A percentile compares a stretch with the other conserved stretches of the same genome.
These are phyloP conservation scores for Cytospora chrysosperma DNA, from an alignment of 2,329 filamentous ascomycete species.

Conservation along the genomic window DNA sequence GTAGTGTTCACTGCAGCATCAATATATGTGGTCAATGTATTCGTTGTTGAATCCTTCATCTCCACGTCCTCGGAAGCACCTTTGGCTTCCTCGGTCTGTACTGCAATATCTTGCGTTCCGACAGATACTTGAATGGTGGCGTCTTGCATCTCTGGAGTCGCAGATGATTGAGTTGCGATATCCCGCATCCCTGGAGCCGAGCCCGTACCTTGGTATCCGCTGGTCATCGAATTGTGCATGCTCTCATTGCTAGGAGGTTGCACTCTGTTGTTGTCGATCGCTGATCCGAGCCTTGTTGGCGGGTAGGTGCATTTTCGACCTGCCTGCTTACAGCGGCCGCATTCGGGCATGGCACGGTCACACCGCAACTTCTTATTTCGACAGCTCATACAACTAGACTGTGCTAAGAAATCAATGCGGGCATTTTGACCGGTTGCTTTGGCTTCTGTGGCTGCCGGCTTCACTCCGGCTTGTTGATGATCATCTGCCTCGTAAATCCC, in stretches of 20 bases:
- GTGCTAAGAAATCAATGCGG: background rate
- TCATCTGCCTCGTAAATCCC: background rate
- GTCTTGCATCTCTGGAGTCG: background rate
- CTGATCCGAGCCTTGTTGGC: background rate
- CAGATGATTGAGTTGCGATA: background rate
- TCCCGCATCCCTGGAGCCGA: background rate
- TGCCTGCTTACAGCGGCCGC: conserved; percentile 2
- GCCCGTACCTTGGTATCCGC: no score
- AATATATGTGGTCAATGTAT: background rate
- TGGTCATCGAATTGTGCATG: background rate
- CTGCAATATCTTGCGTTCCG: background rate
- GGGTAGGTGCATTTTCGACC: background rate
- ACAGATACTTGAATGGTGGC: background rate
- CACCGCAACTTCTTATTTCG: conserved; percentile 7
- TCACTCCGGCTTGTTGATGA: background rate
- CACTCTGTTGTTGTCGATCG: background rate
- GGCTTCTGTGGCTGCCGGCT: background rate
- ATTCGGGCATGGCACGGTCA: conserved; percentile 5
- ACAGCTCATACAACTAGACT: conserved; percentile 7
- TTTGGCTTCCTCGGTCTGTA: background rate
- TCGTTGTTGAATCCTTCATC: background rate
- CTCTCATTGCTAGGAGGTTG: background rate
- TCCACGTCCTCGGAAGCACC: background rate
- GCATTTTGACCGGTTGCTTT: background rate
- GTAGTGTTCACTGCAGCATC: background rate